Evolutionary conservation across 2,329 filamentous ascomycete genomes (phyloP), one percentile per base, ranked within the genome.

Genomic region (Lecanicillium sp.): DNA sequence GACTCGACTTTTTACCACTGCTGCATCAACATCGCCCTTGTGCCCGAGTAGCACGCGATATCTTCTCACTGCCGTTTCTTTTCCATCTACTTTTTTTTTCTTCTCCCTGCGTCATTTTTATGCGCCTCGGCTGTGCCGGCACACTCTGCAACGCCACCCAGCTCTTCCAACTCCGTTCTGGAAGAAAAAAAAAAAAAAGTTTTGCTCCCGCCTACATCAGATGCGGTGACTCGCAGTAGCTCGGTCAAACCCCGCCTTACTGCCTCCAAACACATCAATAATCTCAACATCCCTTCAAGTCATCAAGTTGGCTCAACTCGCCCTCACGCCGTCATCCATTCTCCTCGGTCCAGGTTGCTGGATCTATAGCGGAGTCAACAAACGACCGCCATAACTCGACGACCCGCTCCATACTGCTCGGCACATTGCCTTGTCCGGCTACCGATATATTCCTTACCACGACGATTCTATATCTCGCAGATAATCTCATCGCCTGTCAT

Each of bases 341-440:
- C 85, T 95, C 75, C 84, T 91, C 69, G 89, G 89, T 78, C 91
- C 90, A 72, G 83, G 84, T 68, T 83, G 84, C 78, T 88, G 90
- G 90, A 90, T 94, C 83, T 91, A 91, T 71, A 84, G 84, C 78
- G 90, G 91, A 86, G 87, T 90, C 76, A 88, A 93, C 78, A 93
- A 90, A 77, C 91, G 95, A 74, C 91, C 93, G 68, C 91, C 91
- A 78, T 97, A 97, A 96, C 73, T 91, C 58, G 56, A 39, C 49
- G 24, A 32, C 29, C 45, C 37, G 52, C 47, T 48, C 10, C 35
- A 40, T 33, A 47, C 38, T 47, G 39, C 48, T 38, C 33, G 21
- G 19, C 19, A 5, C 20, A 17, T 21, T 11, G 15, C n/a, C 10
- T n/a, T n/a, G n/a, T n/a, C n/a, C n/a, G n/a, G n/a, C n/a, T n/a